Conservation (phyloP, 163 green algal species). For the Volvox carteri region DNA sequence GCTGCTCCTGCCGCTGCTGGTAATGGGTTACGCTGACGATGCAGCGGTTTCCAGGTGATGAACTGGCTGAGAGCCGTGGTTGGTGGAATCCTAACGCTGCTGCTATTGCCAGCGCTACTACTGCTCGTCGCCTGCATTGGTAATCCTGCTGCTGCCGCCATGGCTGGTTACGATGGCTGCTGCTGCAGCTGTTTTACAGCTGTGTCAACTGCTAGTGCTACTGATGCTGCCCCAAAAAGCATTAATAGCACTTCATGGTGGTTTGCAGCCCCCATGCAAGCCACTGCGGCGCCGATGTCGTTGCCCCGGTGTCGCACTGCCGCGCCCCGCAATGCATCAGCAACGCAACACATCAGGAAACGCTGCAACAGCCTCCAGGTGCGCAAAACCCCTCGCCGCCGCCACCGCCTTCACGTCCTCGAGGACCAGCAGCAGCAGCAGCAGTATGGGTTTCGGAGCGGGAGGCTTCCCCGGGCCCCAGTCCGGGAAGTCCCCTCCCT, state of each 20-base stretch:
- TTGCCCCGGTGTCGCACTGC: neutral
- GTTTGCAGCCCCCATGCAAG: neutral
- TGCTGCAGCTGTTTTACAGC: too few species aligned
- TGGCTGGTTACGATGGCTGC: neutral
- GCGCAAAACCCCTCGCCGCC: neutral
- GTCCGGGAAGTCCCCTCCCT: constrained; percentile 20
- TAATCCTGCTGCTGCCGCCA: neutral
- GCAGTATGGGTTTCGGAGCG: too few species aligned
- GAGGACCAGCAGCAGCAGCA: neutral
- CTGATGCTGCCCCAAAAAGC: too few species aligned
- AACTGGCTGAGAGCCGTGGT: too few species aligned
- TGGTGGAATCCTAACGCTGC: too few species aligned
- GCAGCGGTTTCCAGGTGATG: too few species aligned
- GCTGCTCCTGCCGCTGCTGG: neutral
- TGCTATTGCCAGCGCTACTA: neutral
- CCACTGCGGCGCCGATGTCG: neutral
- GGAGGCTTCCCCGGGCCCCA: neutral
- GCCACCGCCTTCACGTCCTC: neutral
- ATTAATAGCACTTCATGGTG: too few species aligned
- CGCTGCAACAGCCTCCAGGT: neutral
- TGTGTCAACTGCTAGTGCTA: too few species aligned
- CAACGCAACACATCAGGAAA: neutral
- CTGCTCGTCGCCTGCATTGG: neutral
- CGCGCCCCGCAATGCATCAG: neutral
- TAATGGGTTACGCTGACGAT: too few species aligned